phyloP scores from a whole-genome alignment of 331 rosid species.

The Cydonia oblonga region DNA sequence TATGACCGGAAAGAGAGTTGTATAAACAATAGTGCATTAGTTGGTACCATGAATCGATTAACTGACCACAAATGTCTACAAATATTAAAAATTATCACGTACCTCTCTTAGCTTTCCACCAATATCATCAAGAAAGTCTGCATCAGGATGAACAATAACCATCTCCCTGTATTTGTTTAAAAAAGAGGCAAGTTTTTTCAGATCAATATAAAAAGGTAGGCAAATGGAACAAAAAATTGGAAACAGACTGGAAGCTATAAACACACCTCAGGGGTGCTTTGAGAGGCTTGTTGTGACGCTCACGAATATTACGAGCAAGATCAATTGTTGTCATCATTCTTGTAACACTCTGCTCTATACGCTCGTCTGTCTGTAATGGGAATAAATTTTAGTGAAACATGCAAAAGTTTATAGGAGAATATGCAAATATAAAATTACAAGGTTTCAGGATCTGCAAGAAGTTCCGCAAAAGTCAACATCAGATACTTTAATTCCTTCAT shows the following conservation, averaged over 20 bases:
- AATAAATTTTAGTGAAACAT: not conserved
- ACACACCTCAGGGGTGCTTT: constrained; percentile 81
- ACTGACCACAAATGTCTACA: not conserved
- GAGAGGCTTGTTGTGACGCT: constrained; percentile 30
- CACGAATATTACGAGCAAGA: too few species aligned
- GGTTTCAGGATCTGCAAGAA: not conserved
- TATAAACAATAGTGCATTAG: not conserved
- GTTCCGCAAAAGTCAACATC: not conserved
- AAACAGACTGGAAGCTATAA: not conserved
- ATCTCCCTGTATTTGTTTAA: constrained; percentile 51
- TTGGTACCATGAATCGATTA: not conserved
- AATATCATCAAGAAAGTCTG: constrained; percentile 81
- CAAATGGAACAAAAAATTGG: not conserved
- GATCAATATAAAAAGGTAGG: not conserved
- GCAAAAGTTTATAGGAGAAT: not conserved
- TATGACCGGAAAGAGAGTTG: not conserved
- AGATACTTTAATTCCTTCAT: not conserved
- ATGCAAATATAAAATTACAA: not conserved
- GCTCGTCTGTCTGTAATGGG: constrained; percentile 22
- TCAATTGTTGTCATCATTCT: too few species aligned
- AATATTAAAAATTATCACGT: constrained; percentile 6
- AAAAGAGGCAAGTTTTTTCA: not conserved
- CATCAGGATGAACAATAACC: constrained; percentile 91
- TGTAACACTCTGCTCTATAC: constrained; percentile 30
- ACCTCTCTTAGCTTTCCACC: constrained; percentile 89